Evolutionary conservation across 2,329 filamentous ascomycete species (phyloP), one percentile per base, ranked within the genome.

Genomic region (Xylaria sp.): DNA sequence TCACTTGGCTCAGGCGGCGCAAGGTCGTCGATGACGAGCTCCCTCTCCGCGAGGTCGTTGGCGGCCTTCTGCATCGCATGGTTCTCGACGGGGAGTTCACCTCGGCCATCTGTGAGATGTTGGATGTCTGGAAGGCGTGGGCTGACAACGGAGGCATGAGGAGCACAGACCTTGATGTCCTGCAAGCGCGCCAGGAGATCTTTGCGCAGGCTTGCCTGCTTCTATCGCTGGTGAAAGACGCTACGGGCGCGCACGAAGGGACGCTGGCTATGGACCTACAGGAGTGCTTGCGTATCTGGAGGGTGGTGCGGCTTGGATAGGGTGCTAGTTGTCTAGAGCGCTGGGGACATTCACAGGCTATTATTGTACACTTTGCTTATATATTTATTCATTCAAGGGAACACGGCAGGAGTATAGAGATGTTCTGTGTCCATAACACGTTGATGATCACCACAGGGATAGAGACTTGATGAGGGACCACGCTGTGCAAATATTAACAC

Each of bases 101-200:
- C 0, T 66, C 68, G 0, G 68, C 67, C 0, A 60, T 85, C 2
- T 80, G 76, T 60, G 66, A 70, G 31, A 78, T 83, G 71, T 67
- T 87, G 31, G 82, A 85, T 58, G 68, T 71, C 38, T 86, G 84
- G 84, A 83, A 80, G 70, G 74, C 76, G 1, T 86, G 84, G 82
- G 79, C 81, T 1, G 83, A 85, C 29, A 80, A 82, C 57, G 83
- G 82, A 7, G 83, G 84, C 7, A 83, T 86, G 80, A 76, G 79
- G 25, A 78, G 72, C 62, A 72, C 76, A 3, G 82, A 86, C 58
- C 75, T 79, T 41, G 54, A 73, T 1, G 65, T 72, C 1, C 60
- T 84, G 46, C 71, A 74, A 41, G 75, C 78, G 7, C 72, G 77
- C 11, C 73, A 73, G 66, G 68, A 73, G n/a, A 67, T 67, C 4